phyloP scores from a whole-genome alignment of 1,139 yeast species.

The Protomyces inouyei region DNA sequence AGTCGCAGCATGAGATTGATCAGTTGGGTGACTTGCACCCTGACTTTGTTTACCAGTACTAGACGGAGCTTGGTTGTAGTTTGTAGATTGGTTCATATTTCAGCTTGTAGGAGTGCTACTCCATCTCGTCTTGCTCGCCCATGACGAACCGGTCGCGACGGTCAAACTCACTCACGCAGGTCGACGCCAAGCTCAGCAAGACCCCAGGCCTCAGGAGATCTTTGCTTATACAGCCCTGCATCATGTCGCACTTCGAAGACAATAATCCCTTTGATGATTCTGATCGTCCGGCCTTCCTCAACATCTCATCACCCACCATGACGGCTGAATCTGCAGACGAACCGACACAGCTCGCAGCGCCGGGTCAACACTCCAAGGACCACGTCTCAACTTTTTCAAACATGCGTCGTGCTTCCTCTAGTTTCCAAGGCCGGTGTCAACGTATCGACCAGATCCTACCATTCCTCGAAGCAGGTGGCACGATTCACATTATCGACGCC shows the following conservation, averaged over 20 bases:
- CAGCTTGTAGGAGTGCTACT: too few relatives aligned
- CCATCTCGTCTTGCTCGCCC: too few relatives aligned
- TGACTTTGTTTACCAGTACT: constrained; percentile 8
- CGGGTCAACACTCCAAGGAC: constrained; percentile 3
- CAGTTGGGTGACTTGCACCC: constrained; percentile 24
- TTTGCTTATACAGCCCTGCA: too few relatives aligned
- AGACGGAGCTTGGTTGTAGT: background rate
- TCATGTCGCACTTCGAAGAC: constrained; percentile 37
- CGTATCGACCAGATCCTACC: constrained; percentile 17
- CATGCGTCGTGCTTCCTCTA: constrained; percentile 2
- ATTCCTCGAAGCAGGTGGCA: constrained; percentile 16
- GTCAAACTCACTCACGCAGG: too few relatives aligned
- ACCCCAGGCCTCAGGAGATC: too few relatives aligned
- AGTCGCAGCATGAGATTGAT: constrained; percentile 5
- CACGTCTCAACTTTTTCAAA: constrained; percentile 17
- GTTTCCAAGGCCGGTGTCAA: constrained; percentile 14
- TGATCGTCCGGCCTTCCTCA: constrained; percentile 14
- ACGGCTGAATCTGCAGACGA: constrained; percentile 18
- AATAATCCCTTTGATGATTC: constrained; percentile 43
- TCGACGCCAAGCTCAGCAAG: too few relatives aligned
- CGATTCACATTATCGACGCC: constrained; percentile 63
- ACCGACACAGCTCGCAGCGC: constrained; percentile 9
- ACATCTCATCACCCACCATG: background rate
- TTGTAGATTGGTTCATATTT: too few relatives aligned
- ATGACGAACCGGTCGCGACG: too few relatives aligned